These are phyloP conservation scores for Pyrenophora graminea DNA, from an alignment of 2,329 filamentous ascomycete species.

Conservation along the genomic window DNA sequence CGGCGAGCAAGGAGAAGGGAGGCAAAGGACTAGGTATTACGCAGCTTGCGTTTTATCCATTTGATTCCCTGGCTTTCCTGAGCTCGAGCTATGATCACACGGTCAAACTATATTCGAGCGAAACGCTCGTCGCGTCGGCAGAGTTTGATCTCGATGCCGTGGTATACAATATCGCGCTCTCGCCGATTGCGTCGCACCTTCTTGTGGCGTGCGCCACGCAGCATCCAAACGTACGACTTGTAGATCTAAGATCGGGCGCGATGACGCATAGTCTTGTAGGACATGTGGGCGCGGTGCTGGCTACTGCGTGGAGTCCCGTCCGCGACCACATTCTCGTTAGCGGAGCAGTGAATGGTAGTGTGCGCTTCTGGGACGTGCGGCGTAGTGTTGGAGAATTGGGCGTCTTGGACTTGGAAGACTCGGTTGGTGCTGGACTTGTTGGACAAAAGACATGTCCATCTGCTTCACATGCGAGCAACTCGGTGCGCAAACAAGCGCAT, in stretches of 20 bases:
- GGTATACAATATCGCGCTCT: constrained; percentile 77
- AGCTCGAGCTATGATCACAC: constrained; percentile 79
- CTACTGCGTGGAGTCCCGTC: constrained; percentile 78
- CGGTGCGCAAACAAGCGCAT: constrained; percentile 63
- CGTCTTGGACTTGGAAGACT: constrained; percentile 82
- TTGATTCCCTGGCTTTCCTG: constrained; percentile 75
- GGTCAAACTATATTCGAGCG: constrained; percentile 74
- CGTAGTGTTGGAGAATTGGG: constrained; percentile 76
- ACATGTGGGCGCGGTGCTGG: constrained; percentile 60
- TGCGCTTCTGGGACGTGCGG: constrained; percentile 86
- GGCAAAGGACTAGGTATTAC: constrained; percentile 73
- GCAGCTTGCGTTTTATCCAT: constrained; percentile 76
- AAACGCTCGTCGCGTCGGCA: constrained; percentile 63
- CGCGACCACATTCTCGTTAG: constrained; percentile 80
- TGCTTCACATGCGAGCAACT: constrained; percentile 45
- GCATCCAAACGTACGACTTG: constrained; percentile 78
- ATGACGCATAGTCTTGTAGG: constrained; percentile 59
- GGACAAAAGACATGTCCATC: constrained; percentile 9
- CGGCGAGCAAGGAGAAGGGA: constrained; percentile 35
- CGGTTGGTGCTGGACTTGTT: constrained; percentile 57
- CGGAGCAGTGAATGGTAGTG: constrained; percentile 80
- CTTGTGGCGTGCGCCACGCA: constrained; percentile 89
- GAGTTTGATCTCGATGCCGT: constrained; percentile 70
- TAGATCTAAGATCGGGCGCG: constrained; percentile 83
- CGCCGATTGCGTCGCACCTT: constrained; percentile 71